Evolutionary conservation across 768 basidiomycete species (phyloP), one percentile per base, ranked within the genome.

Genomic region (Russula virescens): DNA sequence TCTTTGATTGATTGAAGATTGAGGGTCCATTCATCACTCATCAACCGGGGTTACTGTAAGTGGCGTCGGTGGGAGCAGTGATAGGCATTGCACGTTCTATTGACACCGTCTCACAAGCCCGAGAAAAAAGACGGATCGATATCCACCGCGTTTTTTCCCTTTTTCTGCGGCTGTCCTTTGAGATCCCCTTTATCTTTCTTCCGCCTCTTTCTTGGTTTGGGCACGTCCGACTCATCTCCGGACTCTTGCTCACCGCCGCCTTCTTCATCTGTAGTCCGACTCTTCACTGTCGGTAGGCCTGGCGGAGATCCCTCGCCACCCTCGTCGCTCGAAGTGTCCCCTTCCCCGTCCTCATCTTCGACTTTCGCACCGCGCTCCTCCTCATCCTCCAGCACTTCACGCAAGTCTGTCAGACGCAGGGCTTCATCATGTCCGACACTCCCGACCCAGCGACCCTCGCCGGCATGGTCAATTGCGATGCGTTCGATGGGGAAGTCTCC

Each of bases 401-500:
- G 84, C 53, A 98, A 77, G 74, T 96, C 89, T 28, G 93, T 95
- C 75, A 98, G 75, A 70, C 87, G 88, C 66, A 97, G 70, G 9
- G 82, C 78, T 60, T 96, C 91, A 64, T 98, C 95, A 68, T 98
- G 94, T 34, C 92, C 91, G 26, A 85, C 91, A 72, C 93, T 95
- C 23, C 87, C 95, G n/a, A 94, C 81, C 92, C 94, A 97, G 76
- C 86, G 86, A 23, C 81, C 80, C 61, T 84, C 77, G 2, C 79
- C 79, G 26, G 72, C 77, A 50, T 75, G 73, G 68, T 84, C 85
- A 21, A 95, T 76, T 21, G 82, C 84, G 46, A 97, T 85, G 26
- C 92, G 83, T 74, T 98, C 95, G 53, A 98, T 83, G 7, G 95
- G 94, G 75, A 91, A 94, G 63, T 92, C 89, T 5, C 91, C 92